A percentile compares a stretch with the other conserved stretches of the same genome.
phyloP scores from a whole-genome alignment of 176 grass and related monocot species.

The Musa schizocarpa region DNA sequence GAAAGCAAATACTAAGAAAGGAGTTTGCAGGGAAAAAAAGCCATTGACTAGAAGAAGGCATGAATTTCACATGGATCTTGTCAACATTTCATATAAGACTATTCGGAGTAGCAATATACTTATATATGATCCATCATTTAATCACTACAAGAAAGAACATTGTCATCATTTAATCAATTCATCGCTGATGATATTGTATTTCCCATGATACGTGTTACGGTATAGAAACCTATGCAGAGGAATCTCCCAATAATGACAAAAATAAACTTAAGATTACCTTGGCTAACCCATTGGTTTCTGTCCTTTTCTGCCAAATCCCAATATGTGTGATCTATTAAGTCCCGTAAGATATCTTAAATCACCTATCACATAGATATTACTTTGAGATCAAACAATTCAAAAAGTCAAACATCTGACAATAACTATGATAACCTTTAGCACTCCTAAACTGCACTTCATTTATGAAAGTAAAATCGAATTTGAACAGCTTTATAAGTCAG shows the following conservation, averaged over 20 bases:
- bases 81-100: background rate
- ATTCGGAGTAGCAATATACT: background rate
- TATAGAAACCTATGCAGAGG: background rate
- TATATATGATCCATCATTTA: background rate
- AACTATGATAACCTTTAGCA: background rate
- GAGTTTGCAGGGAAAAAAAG: background rate
- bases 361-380: background rate
- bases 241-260: background rate
- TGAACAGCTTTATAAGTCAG: background rate
- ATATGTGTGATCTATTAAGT: no score
- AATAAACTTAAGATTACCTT: background rate
- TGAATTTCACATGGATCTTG: background rate
- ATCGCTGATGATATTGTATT: background rate
- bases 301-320: no score
- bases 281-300: background rate
- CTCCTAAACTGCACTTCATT: background rate
- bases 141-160: no score
- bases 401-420: background rate
- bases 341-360: no score
- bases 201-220: background rate
- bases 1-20: conserved; percentile 6
- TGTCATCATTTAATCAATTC: background rate
- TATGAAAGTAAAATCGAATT: background rate
- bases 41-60: background rate
- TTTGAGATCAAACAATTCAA: background rate